These are phyloP conservation scores for Bipolaris bicolor DNA, from an alignment of 2,329 filamentous ascomycete genomes.

Conservation along the genomic window DNA sequence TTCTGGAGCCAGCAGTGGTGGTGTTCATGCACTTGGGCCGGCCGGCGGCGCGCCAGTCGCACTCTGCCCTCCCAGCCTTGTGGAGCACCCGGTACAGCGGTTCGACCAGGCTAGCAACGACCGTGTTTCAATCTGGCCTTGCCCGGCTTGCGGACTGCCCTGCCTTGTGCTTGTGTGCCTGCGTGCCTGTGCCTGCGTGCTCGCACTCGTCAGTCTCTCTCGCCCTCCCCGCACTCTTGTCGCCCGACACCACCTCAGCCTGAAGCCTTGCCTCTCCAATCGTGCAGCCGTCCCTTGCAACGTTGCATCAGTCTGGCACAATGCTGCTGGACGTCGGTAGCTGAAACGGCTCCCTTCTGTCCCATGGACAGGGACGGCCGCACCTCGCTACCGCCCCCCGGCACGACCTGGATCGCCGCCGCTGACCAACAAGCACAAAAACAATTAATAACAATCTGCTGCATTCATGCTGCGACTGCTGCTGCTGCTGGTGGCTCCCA, in stretches of 20 bases:
- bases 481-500: background rate
- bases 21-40: conserved; percentile 18
- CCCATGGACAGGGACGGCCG: conserved; percentile 1
- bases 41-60: conserved; percentile 13
- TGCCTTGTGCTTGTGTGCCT: background rate
- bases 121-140: conserved; percentile 28
- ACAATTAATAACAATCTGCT: background rate
- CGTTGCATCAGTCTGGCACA: conserved; percentile 15
- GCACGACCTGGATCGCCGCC: background rate
- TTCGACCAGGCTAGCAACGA: conserved; percentile 30
- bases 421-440: background rate
- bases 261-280: conserved; percentile 10
- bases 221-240: conserved; percentile 27
- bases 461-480: background rate
- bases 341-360: conserved; percentile 12
- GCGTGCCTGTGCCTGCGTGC: conserved; percentile 11
- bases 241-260: conserved; percentile 21
- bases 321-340: conserved; percentile 10
- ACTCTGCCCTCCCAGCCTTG: conserved; percentile 21
- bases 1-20: conserved; percentile 4
- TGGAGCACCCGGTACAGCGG: conserved; percentile 29
- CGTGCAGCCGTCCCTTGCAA: conserved; percentile 13
- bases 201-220: conserved; percentile 1
- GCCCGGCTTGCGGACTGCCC: background rate
- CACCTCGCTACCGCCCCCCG: conserved; percentile 7